These are phyloP conservation scores for Cytospora mali DNA, from an alignment of 2,329 filamentous ascomycete species.

Conservation along the genomic window DNA sequence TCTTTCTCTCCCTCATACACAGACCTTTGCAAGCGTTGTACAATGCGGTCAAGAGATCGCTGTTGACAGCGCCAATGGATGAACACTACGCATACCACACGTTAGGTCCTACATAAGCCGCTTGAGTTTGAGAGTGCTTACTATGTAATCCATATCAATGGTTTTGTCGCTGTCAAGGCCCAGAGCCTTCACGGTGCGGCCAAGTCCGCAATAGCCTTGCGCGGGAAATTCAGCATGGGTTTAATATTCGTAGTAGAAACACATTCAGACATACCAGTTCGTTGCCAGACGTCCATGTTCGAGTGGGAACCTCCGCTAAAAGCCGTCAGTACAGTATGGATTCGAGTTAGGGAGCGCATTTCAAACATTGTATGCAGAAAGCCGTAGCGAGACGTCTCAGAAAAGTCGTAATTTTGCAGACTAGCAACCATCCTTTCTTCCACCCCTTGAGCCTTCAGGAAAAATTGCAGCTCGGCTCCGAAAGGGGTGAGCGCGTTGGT, in stretches of 20 bases:
- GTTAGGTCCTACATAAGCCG: slow-evolving; percentile 15
- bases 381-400: slow-evolving; percentile 67
- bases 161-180: slow-evolving; percentile 58
- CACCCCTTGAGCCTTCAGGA: slow-evolving; percentile 68
- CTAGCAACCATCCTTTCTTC: slow-evolving; percentile 67
- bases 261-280: slow-evolving; percentile 42
- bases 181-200: slow-evolving; percentile 64
- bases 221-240: slow-evolving; percentile 6
- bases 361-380: slow-evolving; percentile 86
- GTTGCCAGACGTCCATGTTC: slow-evolving; percentile 43
- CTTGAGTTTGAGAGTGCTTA: slow-evolving; percentile 41
- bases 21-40: slow-evolving; percentile 59
- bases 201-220: slow-evolving; percentile 74
- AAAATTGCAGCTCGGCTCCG: slow-evolving; percentile 69
- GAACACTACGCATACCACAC: slow-evolving; percentile 58
- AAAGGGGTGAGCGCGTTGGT: slow-evolving; percentile 55
- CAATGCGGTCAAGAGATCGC: slow-evolving; percentile 62
- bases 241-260: slow-evolving; percentile 28
- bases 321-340: slow-evolving; percentile 3
- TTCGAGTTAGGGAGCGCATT: slow-evolving; percentile 15
- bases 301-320: slow-evolving; percentile 58
- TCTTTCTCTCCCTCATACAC: slow-evolving; percentile 6
- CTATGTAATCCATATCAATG: slow-evolving; percentile 73
- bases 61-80: slow-evolving; percentile 77
- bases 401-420: slow-evolving; percentile 80